Evolutionary conservation across 805 yeast species (phyloP), one percentile per base, ranked within the genome.

Genomic region (Myxozyma kluyveri): DNA sequence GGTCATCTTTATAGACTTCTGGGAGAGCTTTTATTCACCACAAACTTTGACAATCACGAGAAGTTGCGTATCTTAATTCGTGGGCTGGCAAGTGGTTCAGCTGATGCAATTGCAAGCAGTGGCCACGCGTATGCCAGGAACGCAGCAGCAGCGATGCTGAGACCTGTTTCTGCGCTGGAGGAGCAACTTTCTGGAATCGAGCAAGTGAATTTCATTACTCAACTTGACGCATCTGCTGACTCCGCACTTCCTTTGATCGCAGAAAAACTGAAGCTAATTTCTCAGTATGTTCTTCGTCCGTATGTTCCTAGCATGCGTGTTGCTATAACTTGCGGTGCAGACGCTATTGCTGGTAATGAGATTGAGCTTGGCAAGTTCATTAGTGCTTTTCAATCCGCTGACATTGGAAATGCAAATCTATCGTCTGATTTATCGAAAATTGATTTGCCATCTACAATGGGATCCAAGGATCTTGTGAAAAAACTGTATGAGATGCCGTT

Each of bases 121-220:
- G 99, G 99, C 0, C 97, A 93, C 65, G 72, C 83, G 1, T 90
- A 78, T 69, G 96, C 98, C 2, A 77, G 81, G 60, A 74, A 81
- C 3, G 78, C 73, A 61, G 83, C 95, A 1, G 73, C 80, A 22
- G 77, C 96, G 0, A 75, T 78, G 26, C 68, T 88, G 2, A 81
- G 88, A 1, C 71, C 78, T 1, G 74, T 81, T 18, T 80, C 80
- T 48, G 75, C 81, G 3, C 74, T 89, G 18, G 74, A 74, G 48
- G 95, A 91, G 62, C 63, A 72, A 7, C 67, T 89, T 14, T 69
- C 76, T 32, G 98, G 98, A n/a, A 72, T 93, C 46, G 78, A 79
- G 40, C 96, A 90, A 63, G 77, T 90, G 35, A 75, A 80, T 61
- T 82, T 88, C 53, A 74, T 93, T 45, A 77, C 78, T 63, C 76